Conservation (phyloP, 2,329 filamentous ascomycete species). For the Sporothrix brasiliensis region DNA sequence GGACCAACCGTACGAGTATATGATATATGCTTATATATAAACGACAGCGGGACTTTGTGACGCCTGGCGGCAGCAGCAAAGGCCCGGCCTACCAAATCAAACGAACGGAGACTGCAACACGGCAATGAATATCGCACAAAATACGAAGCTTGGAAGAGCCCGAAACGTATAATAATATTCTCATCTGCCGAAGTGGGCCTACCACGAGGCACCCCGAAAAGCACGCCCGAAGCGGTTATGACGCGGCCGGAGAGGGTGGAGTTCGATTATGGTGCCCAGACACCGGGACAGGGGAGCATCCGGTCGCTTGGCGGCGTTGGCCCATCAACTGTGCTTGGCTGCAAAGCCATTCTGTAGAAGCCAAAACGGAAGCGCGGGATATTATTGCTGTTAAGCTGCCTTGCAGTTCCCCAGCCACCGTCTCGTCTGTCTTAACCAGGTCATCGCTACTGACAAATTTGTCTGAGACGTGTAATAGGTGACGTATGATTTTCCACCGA, state of each 20-base stretch:
- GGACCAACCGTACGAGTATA: background rate
- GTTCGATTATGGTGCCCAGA: background rate
- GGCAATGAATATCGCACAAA: background rate
- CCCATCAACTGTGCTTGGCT: background rate
- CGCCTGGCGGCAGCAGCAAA: background rate
- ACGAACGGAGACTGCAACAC: background rate
- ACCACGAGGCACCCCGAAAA: background rate
- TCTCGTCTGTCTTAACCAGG: background rate
- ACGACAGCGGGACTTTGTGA: background rate
- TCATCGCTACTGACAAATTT: background rate
- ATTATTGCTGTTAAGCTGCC: background rate
- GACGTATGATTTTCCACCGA: slow-evolving; percentile 19
- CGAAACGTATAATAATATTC: background rate
- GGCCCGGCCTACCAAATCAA: background rate
- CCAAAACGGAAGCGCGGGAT: background rate
- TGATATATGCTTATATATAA: background rate
- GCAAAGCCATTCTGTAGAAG: too few species aligned
- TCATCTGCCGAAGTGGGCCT: background rate
- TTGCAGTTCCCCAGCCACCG: background rate
- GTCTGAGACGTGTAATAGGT: slow-evolving; percentile 10
- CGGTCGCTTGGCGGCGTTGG: background rate
- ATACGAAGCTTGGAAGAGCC: too few species aligned
- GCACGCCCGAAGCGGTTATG: background rate
- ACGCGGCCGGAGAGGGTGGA: background rate
- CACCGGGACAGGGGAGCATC: background rate